Base-by-base conservation (phyloP, 768 basidiomycete genomes). In the Auriscalpium orientale region DNA sequence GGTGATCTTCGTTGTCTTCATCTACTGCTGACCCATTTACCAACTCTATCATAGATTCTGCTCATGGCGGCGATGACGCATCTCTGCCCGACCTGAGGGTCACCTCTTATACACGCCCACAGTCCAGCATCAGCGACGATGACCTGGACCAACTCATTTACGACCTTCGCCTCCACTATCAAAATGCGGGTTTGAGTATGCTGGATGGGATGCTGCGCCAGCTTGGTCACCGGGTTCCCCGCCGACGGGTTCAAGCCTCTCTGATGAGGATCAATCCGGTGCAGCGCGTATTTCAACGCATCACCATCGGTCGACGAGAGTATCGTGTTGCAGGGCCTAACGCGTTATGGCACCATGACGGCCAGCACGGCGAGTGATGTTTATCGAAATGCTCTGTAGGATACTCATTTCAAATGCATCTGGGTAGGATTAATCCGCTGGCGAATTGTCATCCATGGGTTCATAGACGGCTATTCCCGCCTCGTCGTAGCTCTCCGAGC, bases 381-480 rank as follows among this genome's bases (percentile, higher is more conserved):
- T 9, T 20, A 47, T 16, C 16, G 9, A 12, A 9, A 36, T 35
- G 10, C n/a, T 22, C 35, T 10, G 10, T 44, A 46, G 13, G 20
- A 28, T 47, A 40, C 36, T 20, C 15, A 13, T 40, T 28, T 16
- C 34, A 46, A 28, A 16, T n/a, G 50, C 50, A 43, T 43, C 48
- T 28, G 20, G 0, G 5, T 22, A 60, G 63, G 65, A 51, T 58
- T 70, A 9, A 68, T 68, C 18, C 51, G 55, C 10, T 69, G 56
- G 55, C 67, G 67, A 34, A 61, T 69, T 18, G 68, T 71, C 28
- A 68, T 62, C 9, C 70, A 71, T 50, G 56, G 55, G 1, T 65
- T 67, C 28, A 58, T 71, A 10, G 68, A 71, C 56, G 68, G 70
- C 12, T 55, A 58, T 22, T 59, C 63, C 8, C 62, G 65, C 2